Evolutionary conservation across 1,284 basidiomycete species (phyloP), one percentile per base, ranked within the genome.

Genomic region (Dichomitus squalens): DNA sequence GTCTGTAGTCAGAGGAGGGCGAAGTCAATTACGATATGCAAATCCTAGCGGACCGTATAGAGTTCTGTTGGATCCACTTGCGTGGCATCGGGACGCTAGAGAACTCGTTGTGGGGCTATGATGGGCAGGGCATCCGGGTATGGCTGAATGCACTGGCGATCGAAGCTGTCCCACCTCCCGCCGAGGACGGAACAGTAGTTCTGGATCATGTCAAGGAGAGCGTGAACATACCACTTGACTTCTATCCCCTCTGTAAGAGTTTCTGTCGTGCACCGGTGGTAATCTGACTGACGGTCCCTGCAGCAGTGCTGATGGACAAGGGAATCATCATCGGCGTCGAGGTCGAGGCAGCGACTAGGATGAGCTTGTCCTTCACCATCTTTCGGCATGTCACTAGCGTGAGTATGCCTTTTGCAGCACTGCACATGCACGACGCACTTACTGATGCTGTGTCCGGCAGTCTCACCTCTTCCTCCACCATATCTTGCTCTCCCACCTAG

Each of bases 11-110:
- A 0, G 92, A 85, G 7, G 82, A 88, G 56, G 90, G 93, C 67
- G 95, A 98, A 75, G 93, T 98, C 60, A 93, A 92, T 63, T 99
- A 99, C 72, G 96, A 99, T 73, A 90, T 98, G 84, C 96, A 98
- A 68, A 92, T 99, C 41, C 88, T 99, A 27, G 94, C 96, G 0
- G 94, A 98, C 66, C 86, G 90, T 27, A 94, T 99, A 60, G 96
- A 99, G 70, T 95, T 96, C 69, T 99, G 96, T 74, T 99, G 96
- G 96, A 98, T 96, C 41, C 96, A 98, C 76, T 77, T 98, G 51
- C 87, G 91, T 44, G 96, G 95, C 0, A 94, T 98, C 34, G 92
- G 90, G 2, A 88, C 93, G 1, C 78, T 99, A 29, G 96, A 98
- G 69, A 98, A 99, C 74, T 97, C 95, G 7, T 78, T 99, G 12